Evolutionary conservation across 1,284 basidiomycete species (phyloP).

Genomic region (Fomitiporia mediterranea): DNA sequence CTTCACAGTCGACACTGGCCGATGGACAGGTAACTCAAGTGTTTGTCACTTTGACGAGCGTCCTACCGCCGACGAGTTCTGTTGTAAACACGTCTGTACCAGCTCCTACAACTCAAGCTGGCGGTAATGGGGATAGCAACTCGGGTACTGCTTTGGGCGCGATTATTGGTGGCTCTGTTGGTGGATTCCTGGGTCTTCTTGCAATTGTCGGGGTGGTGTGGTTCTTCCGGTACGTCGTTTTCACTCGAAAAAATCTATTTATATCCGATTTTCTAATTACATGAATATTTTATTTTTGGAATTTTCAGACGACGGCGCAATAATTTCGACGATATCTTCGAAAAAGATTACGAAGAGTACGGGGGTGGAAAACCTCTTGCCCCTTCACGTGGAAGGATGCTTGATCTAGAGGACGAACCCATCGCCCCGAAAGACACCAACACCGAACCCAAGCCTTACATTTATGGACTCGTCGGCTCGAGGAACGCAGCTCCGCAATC

Average conservation of each 20-base stretch:
- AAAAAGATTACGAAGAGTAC: conserved; percentile 19
- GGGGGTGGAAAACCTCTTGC: neutral
- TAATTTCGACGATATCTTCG: conserved; percentile 21
- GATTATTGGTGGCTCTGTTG: conserved; percentile 23
- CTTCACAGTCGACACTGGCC: conserved; percentile 7
- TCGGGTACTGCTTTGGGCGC: conserved; percentile 17
- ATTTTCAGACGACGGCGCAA: conserved; percentile 12
- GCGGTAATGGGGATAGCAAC: neutral
- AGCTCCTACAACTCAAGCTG: conserved; percentile 2
- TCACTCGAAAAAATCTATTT: neutral
- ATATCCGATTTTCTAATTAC: no score
- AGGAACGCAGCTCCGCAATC: conserved; percentile 8
- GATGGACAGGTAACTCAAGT: conserved; percentile 12
- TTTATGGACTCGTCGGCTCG: conserved; percentile 25
- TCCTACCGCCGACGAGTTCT: conserved; percentile 12
- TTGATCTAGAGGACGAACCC: conserved; percentile 18
- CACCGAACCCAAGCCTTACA: conserved; percentile 25
- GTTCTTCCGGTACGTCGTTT: conserved; percentile 22
- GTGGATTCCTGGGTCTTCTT: conserved; percentile 23
- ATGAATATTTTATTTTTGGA: neutral
- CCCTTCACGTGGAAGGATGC: conserved; percentile 10
- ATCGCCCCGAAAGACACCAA: conserved; percentile 16
- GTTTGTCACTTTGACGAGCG: conserved; percentile 7
- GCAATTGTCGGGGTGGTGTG: conserved; percentile 21
- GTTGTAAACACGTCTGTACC: conserved; percentile 11